Evolutionary conservation across 2,329 filamentous ascomycete species (phyloP).

Genomic region (Nothomitra cinnamomea): DNA sequence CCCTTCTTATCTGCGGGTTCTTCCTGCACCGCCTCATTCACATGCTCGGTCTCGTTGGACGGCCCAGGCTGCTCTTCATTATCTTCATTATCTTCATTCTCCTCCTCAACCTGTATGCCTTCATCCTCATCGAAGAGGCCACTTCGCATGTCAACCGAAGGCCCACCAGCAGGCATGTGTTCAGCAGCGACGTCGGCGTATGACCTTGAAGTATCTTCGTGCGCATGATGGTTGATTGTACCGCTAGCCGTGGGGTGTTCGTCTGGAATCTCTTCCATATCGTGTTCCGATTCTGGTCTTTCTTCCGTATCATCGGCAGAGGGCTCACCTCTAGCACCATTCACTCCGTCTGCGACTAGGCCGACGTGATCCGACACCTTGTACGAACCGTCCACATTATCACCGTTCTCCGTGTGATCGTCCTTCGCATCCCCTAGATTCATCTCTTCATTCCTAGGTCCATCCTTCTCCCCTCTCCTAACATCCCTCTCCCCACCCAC

Average conservation of each 20-base stretch:
- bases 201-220: not conserved
- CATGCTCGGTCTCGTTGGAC: too few relatives aligned
- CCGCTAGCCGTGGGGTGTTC: not conserved
- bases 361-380: not conserved
- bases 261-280: slow-evolving; percentile 7
- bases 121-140: not conserved
- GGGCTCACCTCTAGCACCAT: too few relatives aligned
- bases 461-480: not conserved
- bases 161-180: too few relatives aligned
- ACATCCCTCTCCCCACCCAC: slow-evolving; percentile 13
- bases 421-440: not conserved
- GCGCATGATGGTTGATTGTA: too few relatives aligned
- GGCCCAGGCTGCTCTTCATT: slow-evolving; percentile 11
- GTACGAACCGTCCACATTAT: not conserved
- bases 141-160: not conserved
- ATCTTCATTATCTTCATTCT: slow-evolving; percentile 6
- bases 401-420: not conserved
- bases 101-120: slow-evolving; percentile 1
- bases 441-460: not conserved
- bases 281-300: slow-evolving; percentile 23
- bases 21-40: too few relatives aligned
- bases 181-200: not conserved
- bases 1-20: not conserved
- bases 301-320: too few relatives aligned
- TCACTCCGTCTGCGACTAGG: not conserved